A percentile compares a stretch with the other conserved stretches of the same genome.
These are phyloP conservation scores for Entomortierella beljakovae DNA, from an alignment of 192 early-diverging fungal genomes.

Conservation along the genomic window DNA sequence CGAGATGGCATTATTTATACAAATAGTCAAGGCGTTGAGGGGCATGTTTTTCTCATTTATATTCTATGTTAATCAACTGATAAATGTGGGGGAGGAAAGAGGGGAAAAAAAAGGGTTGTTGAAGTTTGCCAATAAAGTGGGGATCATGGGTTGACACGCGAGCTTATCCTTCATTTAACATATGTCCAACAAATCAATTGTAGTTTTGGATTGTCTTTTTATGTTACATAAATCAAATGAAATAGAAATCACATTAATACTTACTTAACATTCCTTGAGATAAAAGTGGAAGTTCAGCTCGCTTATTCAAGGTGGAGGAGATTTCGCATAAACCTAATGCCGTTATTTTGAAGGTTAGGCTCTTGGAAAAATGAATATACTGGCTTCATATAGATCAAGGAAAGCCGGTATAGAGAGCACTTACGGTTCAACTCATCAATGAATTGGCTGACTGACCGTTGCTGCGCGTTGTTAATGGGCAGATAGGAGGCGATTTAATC, in stretches of 20 bases:
- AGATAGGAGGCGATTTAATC: no score
- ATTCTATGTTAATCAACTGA: slow-evolving; percentile 14
- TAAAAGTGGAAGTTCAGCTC: slow-evolving; percentile 46
- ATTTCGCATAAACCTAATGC: slow-evolving; percentile 41
- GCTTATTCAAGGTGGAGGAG: slow-evolving; percentile 35
- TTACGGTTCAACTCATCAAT: slow-evolving; percentile 51
- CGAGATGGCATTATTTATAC: neutral
- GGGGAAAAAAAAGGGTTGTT: neutral
- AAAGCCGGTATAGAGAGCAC: neutral
- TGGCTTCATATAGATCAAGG: neutral
- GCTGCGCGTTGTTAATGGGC: slow-evolving; percentile 19
- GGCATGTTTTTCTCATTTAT: neutral
- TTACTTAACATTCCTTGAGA: slow-evolving; percentile 55
- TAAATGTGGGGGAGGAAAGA: neutral
- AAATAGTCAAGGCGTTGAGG: neutral
- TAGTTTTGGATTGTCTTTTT: no score
- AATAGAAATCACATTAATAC: neutral
- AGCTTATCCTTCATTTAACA: neutral
- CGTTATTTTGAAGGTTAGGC: neutral
- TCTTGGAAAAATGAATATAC: neutral
- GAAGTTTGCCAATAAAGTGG: neutral
- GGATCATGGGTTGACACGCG: neutral
- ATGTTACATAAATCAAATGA: no score
- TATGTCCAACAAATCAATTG: neutral
- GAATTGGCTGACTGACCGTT: slow-evolving; percentile 40